Evolutionary conservation across 2,329 filamentous ascomycete genomes (phyloP), one percentile per base, ranked within the genome.

Genomic region (Dothideomycetes sp.): DNA sequence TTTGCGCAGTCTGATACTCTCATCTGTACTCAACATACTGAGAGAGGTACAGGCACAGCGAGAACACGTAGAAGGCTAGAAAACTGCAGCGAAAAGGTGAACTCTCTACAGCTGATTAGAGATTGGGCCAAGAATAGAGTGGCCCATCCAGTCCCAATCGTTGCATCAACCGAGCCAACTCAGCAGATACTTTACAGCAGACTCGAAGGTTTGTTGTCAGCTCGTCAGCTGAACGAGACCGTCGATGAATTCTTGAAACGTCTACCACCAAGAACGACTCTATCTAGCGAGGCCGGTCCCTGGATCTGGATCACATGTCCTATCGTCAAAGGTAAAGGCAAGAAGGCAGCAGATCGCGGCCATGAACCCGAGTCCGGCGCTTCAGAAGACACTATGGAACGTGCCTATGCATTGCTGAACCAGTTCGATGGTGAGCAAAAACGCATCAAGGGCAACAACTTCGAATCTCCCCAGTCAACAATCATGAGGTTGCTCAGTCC

Each of bases 251-350:
- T 94, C 51, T 60, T 91, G 2, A 45, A 62, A 7, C 76, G 84
- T 7, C 65, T 88, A 0, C 80, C 81, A 0, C 83, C 85, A 0
- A 70, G 71, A 3, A 80, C 71, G 1, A 83, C 78, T 1, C 59
- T 65, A 2, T 56, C 62, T 3, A 60, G 58, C 1, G 52, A 52
- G 0, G 50, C 62, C 1, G 67, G 71, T 3, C 71, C 72, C 0
- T 91, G 84, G 82, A 84, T 94, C 33, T 86, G 73, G 64, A 73
- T 83, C 29, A 72, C 70, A 38, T 85, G 85, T 56, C 81, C 80
- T 71, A 72, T 52, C 49, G 53, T 16, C 37, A 65, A 64, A 45
- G 53, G 43, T 6, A 50, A 53, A 24, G 35, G 25, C 17, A 33
- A 44, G 23, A 63, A 67, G 45, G 57, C 64, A 19, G 65, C 65